A percentile compares a stretch with the other conserved stretches of the same genome.
Evolutionary conservation across 495 filamentous ascomycete species (phyloP).

Genomic region (Penicillium roqueforti): DNA sequence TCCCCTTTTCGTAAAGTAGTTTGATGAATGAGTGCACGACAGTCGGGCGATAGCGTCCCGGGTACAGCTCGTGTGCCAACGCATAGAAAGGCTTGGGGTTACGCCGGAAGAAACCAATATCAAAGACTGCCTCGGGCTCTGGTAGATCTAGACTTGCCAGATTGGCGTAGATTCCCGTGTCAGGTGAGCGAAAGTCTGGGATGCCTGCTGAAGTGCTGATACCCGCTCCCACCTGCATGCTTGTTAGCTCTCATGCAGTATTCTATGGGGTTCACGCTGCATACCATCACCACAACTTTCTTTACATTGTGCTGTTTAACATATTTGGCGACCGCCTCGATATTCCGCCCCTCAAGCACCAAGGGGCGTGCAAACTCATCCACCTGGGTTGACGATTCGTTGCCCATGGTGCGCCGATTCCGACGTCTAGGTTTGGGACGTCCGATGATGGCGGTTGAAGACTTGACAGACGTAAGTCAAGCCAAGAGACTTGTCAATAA

Average conservation of each 20-base stretch:
- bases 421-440: slow-evolving; percentile 31
- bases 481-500: not conserved
- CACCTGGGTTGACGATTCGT: slow-evolving; percentile 60
- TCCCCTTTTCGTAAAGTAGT: slow-evolving; percentile 66
- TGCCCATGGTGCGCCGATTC: slow-evolving; percentile 56
- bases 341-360: slow-evolving; percentile 60
- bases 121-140: slow-evolving; percentile 73
- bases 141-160: slow-evolving; percentile 78
- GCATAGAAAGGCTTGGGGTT: slow-evolving; percentile 91
- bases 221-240: slow-evolving; percentile 44
- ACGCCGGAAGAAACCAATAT: slow-evolving; percentile 77
- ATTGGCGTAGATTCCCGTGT: slow-evolving; percentile 85
- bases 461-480: not conserved
- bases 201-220: slow-evolving; percentile 82
- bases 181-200: slow-evolving; percentile 82
- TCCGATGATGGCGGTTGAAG: slow-evolving; percentile 26
- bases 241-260: not conserved
- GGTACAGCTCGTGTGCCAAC: slow-evolving; percentile 85
- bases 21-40: slow-evolving; percentile 77
- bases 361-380: slow-evolving; percentile 59
- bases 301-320: slow-evolving; percentile 64
- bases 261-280: not conserved
- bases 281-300: slow-evolving; percentile 74
- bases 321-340: slow-evolving; percentile 69
- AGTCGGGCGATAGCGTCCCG: slow-evolving; percentile 85